Percentiles rank a stretch among this genome's conserved stretches.
These are phyloP conservation scores for Trapa bicornis DNA, from an alignment of 345 rosid species.

Conservation along the genomic window DNA sequence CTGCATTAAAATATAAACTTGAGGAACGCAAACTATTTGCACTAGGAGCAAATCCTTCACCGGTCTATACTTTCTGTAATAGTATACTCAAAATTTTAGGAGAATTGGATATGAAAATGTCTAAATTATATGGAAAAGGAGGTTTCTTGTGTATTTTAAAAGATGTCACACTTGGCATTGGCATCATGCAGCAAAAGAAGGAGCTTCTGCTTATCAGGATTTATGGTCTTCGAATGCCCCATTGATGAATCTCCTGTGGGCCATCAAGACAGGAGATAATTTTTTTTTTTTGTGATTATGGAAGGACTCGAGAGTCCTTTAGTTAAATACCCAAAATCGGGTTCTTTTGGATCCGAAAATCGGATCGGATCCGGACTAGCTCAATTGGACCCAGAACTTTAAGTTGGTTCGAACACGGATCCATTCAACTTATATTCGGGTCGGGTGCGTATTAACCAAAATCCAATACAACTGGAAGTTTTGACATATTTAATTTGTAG, in stretches of 20 bases:
- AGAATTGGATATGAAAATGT: background rate
- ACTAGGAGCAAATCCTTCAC: background rate
- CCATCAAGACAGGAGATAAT: slow-evolving; percentile 92
- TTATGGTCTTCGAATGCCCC: slow-evolving; percentile 83
- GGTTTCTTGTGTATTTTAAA: background rate
- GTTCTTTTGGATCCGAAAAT: too few species aligned
- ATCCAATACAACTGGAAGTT: too few species aligned
- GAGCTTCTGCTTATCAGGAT: slow-evolving; percentile 74
- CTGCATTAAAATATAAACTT: slow-evolving; percentile 25
- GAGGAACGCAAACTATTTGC: background rate
- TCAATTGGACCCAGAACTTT: too few species aligned
- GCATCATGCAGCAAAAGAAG: slow-evolving; percentile 63
- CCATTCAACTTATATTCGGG: too few species aligned
- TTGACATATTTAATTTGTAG: too few species aligned
- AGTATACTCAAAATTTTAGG: background rate
- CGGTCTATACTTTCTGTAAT: background rate
- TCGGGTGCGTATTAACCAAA: too few species aligned
- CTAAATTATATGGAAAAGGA: too few species aligned
- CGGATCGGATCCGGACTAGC: too few species aligned
- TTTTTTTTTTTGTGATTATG: slow-evolving; percentile 11
- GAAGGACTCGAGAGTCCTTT: too few species aligned
- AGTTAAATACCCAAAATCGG: too few species aligned
- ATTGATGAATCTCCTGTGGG: slow-evolving; percentile 76
- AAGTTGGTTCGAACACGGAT: too few species aligned
- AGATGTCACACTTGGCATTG: slow-evolving; percentile 41